Base-by-base conservation (phyloP, 179 eudicot genomes). In the Pouteria campechiana region DNA sequence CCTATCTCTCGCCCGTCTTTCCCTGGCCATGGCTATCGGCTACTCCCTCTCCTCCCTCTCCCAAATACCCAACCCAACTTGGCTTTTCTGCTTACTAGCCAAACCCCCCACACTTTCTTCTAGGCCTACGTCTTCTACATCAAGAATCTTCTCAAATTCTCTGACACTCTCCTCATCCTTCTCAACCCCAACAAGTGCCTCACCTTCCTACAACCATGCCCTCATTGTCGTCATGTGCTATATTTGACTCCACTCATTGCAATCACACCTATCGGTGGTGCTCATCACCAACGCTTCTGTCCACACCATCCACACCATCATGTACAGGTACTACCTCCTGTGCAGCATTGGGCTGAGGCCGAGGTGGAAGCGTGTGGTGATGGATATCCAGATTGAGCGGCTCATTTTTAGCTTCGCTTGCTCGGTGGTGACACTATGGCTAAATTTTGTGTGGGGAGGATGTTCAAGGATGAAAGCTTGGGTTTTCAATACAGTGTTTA, bases 51-150 rank as follows among this genome's bases (percentile, higher is more conserved):
- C 97, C 46, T 17, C 75, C 44, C 38, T 70, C 68, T 51, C 68
- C 58, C 73, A 71, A 24, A 41, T 61, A 44, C 72, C 85, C 2
- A 1, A 54, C 15, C 52, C 43, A 2, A 23, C 20, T 1, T 69
- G 75, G 76, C 25, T 71, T 60, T 28, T 89, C 67, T 89, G 95
- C 68, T 85, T 85, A 72, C 95, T 93, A 0, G 17, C 64, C 49
- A 17, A 48, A 20, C 64, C 37, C 0, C 73, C 78, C 21, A 68
- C 7, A 7, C 45, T 17, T 89, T 89, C 70, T 89, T 89, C 68
- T 89, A 93, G 95, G 83, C 83, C 21, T 66, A 85, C 69, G 40
- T 78, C 44, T 89, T 85, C 61, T 85, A 89, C 70, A 58, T 89
- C 38, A 84, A 95, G 5, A 89, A 89, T 28, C 38, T 81, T 61